Base-by-base conservation (phyloP, 148 eudicot species). In the Cornus controversa region DNA sequence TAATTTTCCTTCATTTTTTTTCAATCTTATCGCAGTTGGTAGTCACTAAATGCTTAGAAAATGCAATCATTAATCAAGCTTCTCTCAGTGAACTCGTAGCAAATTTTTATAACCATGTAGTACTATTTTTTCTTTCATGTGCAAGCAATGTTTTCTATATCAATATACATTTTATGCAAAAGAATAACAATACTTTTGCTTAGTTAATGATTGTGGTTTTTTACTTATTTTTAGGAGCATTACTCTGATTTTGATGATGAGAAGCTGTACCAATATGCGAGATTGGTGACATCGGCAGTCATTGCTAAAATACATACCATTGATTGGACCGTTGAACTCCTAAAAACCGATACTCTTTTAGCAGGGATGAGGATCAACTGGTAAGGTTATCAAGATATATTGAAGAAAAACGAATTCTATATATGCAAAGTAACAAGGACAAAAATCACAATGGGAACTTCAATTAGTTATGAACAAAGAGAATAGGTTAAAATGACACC, bases 341-440 rank as follows among this genome's bases (percentile, higher is more conserved):
- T 82, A 7, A 82, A 77, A 66, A 82, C 84, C 13, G 78, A 78
- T 74, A 82, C 84, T 6, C 81, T 82, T 6, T 58, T 77, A 20
- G 81, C 81, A 58, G 84, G 81, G 9, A 82, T 82, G 84, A 77
- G 84, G 78, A 47, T 77, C 65, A 82, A 82, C 68, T 82, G 84
- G 84, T 82, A 82, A 54, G 77, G 5, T 26, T 13, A 64, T 64
- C 25, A 50, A 1, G 67, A 64, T 1, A 64, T 64, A 23, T 64
- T 23, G 57, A 50, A 50, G 57, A 15, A 50, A 11, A 50, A 13
- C 18, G 7, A 50, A 11, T 50, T 50, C 18, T 2, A 2, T 50
- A 40, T 40, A 40, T 6, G 57, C 15, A 50, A 14, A 13, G 18
- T 11, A 50, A 50, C 15, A 50, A 50, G 57, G 57, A 50, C 15